Base-by-base conservation (phyloP, 768 basidiomycete genomes). In the Tulasnella sp. region DNA sequence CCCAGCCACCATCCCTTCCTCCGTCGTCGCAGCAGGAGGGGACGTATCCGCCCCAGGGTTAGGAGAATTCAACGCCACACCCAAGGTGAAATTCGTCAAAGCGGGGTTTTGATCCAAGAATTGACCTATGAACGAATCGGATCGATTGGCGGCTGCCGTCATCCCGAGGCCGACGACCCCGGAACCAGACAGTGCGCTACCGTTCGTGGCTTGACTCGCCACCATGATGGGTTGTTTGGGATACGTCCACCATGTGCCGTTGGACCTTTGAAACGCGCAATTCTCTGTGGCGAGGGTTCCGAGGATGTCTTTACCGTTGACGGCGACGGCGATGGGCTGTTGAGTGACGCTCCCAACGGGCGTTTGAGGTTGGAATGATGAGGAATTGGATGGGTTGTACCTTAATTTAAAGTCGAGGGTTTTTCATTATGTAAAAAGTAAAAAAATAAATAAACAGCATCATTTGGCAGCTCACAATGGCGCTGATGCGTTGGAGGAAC, bases 201-300 rank as follows among this genome's bases (percentile, higher is more conserved):
- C 19, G 43, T 48, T 27, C 24, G 56, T 49, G 23, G 26, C 58
- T 13, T 29, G 26, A 2, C 48, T 30, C 2, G 58, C 58, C 21
- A 59, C 45, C 11, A 26, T 15, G 34, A 42, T 23, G 19, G 7
- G 42, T 34, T 59, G 58, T 24, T 43, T 51, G 11, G 45, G 45
- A 30, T 59, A 59, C 32, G 15, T 34, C 58, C 58, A 59, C 47
- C 48, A 59, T 4, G 58, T 30, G 4, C 49, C 58, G 21, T 51
- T 41, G 19, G 21, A 23, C 29, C 24, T 24, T 8, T 50, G 58
- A 2, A 59, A 23, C 3, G 45, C 58, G 26, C 58, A 59, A 32
- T 59, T 59, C 27, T 59, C 58, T 34, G 30, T 51, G 11, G 29
- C 45, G 26, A 59, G 30, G n/a, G 47, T 4, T 15, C 58, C 58